Evolutionary conservation across 176 grass and related monocot species (phyloP), one percentile per base, ranked within the genome.

Genomic region (Oryza meridionalis): DNA sequence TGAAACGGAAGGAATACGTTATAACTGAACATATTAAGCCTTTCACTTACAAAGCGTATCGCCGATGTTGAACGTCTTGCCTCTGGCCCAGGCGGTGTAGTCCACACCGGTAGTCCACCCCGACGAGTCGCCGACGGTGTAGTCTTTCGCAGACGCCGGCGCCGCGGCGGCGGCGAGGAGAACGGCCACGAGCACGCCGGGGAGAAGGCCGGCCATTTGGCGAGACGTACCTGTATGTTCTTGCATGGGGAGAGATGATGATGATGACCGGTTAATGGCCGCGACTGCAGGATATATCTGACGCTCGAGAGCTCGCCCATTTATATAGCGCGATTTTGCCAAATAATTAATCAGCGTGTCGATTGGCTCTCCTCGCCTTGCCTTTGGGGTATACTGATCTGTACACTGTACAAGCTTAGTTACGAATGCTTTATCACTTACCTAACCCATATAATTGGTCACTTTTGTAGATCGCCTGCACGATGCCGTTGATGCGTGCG

Each of bases 31-130:
- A 6, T 6, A 40, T 40, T 40, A 40, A 5, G 32, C 46, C 14
- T 14, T 14, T 42, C 7, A 76, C 91, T 87, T 91, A 93, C 91
- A 37, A 3, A 88, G 81, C 0, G 86, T 59, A 64, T 96, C 94
- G 73, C 91, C 91, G 14, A 89, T 78, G 46, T 0, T 74, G 88
- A 96, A 93, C 51, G 44, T 9, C 81, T 93, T 96, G 77, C 14
- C 86, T 2, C 80, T 82, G 65, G 86, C 91, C 94, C 94, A 96
- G 26, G 84, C 78, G 1, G 61, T 70, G 62, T 96, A 96, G 72
- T 96, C 91, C 15, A 80, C 86, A 0, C 94, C 88, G 15, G 86
- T 51, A 0, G 75, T 75, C 94, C 94, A 96, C 40, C 94, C 94
- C 44, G 83, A 79, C 9, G 88, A 83, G 70, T 85, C 94, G 9